Percentiles rank a stretch among this genome's conserved stretches.
These are phyloP conservation scores for Cladosporium sp. DNA, from an alignment of 2,329 filamentous ascomycete genomes.

Conservation along the genomic window DNA sequence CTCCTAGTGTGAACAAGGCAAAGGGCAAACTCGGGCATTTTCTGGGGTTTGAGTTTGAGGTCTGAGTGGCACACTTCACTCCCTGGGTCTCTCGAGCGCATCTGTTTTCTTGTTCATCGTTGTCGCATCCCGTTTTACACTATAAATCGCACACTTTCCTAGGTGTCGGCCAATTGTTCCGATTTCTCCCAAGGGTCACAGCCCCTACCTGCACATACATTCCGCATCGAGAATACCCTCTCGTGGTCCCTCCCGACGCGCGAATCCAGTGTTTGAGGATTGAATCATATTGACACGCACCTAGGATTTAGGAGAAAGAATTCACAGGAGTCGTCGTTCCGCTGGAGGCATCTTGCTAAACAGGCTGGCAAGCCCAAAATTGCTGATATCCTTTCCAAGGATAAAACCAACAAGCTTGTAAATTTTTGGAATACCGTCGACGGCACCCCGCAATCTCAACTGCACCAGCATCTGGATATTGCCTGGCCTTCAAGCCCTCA, in stretches of 20 bases:
- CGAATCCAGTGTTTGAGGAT: not conserved
- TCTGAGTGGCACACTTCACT: not conserved
- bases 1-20: no score
- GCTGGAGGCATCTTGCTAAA: not conserved
- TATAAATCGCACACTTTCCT: no score
- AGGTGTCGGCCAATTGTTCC: not conserved
- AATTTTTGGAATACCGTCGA: constrained; percentile 15
- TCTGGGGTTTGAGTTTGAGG: not conserved
- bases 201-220: not conserved
- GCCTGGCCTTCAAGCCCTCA: not conserved
- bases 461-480: no score
- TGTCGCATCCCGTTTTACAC: not conserved
- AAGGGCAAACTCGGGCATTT: no score
- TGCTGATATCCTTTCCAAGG: constrained; percentile 15
- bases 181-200: not conserved
- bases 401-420: constrained; percentile 14
- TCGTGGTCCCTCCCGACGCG: no score
- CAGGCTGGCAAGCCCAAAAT: constrained; percentile 5
- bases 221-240: not conserved
- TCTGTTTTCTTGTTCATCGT: not conserved
- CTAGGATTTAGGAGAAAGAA: not conserved
- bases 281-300: not conserved
- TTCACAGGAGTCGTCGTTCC: not conserved
- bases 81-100: not conserved
- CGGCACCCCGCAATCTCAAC: not conserved